Evolutionary conservation across 768 basidiomycete species (phyloP), one percentile per base, ranked within the genome.

Genomic region (Phylloporus arenicola): DNA sequence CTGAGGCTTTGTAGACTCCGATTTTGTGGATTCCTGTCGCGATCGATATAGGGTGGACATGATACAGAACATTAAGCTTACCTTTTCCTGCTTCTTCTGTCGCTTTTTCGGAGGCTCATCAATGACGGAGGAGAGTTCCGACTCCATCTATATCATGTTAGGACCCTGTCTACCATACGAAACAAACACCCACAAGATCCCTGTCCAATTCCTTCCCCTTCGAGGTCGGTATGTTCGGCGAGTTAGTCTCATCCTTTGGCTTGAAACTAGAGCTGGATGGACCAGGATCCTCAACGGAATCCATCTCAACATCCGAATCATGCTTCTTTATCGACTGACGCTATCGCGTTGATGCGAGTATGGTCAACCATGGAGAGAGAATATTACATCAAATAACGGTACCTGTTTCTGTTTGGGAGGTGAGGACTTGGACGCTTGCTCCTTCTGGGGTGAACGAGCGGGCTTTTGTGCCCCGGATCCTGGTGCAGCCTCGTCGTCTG

Each of bases 101-200:
- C 63, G 68, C 55, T 80, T 80, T 8, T 75, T 75, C 10, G 76
- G 75, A 41, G 70, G 70, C 30, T 83, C 82, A 52, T 84, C 82
- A 22, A 78, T 68, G 14, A 86, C 71, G 6, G 76, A 76, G 6
- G 83, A 83, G 27, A 83, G 58, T 48, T 83, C 82, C 5, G 83
- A 80, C 22, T 58, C 61, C 53, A 56, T 53, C 64, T 64, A 29
- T 27, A 30, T 17, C 6, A n/a, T 31, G 31, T 57, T 12, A 27
- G 38, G 25, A 27, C 55, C 75, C 70, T 60, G 62, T 25, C 17
- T 9, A 7, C n/a, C 4, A 3, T 12, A 16, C 4, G n/a, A 44
- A 25, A 25, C 12, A 45, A 46, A 35, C 19, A 56, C 66, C 14
- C 16, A 68, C 67, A 9, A 47, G 62, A 45, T 58, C 61, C 25